phyloP scores from a whole-genome alignment of 192 early-diverging fungal genomes.

The Gaertneriomyces sp. region DNA sequence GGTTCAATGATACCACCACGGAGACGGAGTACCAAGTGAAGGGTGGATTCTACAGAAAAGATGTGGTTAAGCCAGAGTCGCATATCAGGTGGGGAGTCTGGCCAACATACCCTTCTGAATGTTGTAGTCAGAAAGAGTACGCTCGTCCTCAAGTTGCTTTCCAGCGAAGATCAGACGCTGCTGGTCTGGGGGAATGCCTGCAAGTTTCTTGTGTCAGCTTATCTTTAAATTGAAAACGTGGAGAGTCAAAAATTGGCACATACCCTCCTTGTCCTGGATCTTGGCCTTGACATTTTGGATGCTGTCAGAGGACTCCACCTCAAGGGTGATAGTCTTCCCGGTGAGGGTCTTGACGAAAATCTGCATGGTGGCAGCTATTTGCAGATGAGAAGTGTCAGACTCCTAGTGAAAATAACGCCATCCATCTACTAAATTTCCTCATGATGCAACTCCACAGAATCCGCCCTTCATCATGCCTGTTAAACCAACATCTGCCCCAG shows the following conservation, averaged over 20 bases:
- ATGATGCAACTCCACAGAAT: no score
- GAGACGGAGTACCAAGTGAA: conserved; percentile 93
- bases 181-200: conserved; percentile 97
- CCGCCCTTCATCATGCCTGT: no score
- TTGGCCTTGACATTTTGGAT: conserved; percentile 92
- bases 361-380: conserved; percentile 51
- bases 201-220: neutral
- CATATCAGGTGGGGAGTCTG: neutral
- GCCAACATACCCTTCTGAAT: conserved; percentile 80
- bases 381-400: no score
- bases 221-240: conserved; percentile 1
- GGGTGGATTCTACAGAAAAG: conserved; percentile 71
- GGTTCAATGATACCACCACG: conserved; percentile 99
- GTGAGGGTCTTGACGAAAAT: conserved; percentile 90
- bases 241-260: conserved; percentile 4
- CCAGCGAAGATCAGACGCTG: conserved; percentile 99
- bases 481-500: no score
- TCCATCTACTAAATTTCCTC: no score
- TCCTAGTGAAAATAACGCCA: no score
- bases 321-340: conserved; percentile 96
- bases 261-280: conserved; percentile 96
- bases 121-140: conserved; percentile 98
- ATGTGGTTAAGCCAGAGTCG: neutral
- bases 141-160: conserved; percentile 99
- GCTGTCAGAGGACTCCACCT: conserved; percentile 77